These are phyloP conservation scores for Mortierella sp. DNA, from an alignment of 371 early-diverging fungal species.

Conservation along the genomic window DNA sequence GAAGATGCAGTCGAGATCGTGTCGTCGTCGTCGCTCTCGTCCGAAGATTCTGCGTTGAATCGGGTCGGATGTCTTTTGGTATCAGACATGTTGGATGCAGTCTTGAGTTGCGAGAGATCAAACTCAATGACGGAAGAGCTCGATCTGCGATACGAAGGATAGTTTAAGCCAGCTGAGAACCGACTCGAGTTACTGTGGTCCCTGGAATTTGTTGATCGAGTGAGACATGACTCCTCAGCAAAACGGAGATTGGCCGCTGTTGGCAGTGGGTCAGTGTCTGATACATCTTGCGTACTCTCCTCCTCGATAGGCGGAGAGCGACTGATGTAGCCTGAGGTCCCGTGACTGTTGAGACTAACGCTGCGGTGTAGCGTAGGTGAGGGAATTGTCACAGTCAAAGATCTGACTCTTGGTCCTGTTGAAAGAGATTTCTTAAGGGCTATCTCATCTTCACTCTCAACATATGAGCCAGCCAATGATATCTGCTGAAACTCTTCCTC, in stretches of 20 bases:
- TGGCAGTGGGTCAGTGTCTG: conserved; percentile 19
- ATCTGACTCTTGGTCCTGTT: conserved; percentile 9
- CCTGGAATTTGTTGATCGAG: not conserved
- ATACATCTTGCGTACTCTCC: conserved; percentile 8
- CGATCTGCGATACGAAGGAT: conserved; percentile 15
- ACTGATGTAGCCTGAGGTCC: not conserved
- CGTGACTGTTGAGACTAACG: conserved; percentile 30
- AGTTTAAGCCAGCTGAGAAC: conserved; percentile 14
- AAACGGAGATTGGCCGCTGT: conserved; percentile 16
- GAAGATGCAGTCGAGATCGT: conserved; percentile 21
- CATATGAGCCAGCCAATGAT: conserved; percentile 3
- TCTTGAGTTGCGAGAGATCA: conserved; percentile 26
- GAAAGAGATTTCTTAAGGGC: conserved; percentile 21
- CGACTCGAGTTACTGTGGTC: conserved; percentile 16
- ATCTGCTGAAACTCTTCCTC: conserved; percentile 26
- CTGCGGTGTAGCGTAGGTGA: conserved; percentile 19
- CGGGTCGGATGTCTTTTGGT: conserved; percentile 3
- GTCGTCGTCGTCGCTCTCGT: conserved; percentile 29
- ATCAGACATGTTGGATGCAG: conserved; percentile 13
- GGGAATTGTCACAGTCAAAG: conserved; percentile 21
- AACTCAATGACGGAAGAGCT: conserved; percentile 28
- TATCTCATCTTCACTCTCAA: conserved; percentile 22
- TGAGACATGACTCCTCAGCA: conserved; percentile 4
- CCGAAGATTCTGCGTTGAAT: not conserved
- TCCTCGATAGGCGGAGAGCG: conserved; percentile 21